phyloP scores from a whole-genome alignment of 140 eudicot species.

The Oenanthe javanica region DNA sequence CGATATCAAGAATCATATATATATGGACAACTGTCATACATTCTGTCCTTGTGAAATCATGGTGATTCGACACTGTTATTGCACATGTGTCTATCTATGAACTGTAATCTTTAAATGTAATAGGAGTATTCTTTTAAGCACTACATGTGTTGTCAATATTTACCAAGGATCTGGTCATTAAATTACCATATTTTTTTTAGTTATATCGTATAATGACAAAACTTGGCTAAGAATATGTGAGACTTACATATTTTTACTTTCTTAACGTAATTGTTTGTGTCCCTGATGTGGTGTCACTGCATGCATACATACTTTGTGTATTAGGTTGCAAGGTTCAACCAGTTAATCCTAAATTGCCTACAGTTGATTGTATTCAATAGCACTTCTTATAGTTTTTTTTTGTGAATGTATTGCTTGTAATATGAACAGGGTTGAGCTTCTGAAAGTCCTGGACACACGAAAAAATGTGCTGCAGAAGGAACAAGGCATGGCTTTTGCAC shows the following conservation, averaged over 20 bases:
- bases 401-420: not conserved
- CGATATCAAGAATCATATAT: not conserved
- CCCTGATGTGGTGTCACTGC: not conserved
- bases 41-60: not conserved
- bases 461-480: constrained; percentile 77
- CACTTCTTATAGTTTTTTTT: not conserved
- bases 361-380: not conserved
- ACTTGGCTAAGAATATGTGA: not conserved
- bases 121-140: not conserved
- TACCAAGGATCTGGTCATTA: not conserved
- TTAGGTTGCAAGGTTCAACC: not conserved
- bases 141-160: not conserved
- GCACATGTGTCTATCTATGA: not conserved
- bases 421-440: constrained; percentile 62
- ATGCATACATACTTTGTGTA: not conserved
- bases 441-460: constrained; percentile 83
- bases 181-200: not conserved
- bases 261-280: not conserved
- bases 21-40: not conserved
- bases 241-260: not conserved
- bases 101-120: not conserved
- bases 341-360: not conserved
- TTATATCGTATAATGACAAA: not conserved
- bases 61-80: not conserved
- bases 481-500: constrained; percentile 99